A percentile compares a stretch with the other conserved stretches of the same genome.
phyloP scores from a whole-genome alignment of 768 basidiomycete species.

The Termitomyces sp. region DNA sequence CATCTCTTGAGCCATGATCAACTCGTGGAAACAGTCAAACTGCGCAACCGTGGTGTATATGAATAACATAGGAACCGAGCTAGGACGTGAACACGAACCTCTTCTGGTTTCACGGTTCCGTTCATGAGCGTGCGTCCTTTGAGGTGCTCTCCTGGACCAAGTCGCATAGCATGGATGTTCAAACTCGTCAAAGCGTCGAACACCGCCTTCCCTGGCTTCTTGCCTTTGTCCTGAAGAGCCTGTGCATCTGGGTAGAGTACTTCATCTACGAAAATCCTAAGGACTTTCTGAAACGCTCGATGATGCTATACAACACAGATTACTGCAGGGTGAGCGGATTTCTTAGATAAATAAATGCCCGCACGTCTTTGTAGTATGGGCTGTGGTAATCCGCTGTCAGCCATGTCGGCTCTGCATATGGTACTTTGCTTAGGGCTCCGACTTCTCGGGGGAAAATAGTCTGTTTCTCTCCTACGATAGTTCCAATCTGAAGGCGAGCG shows the following conservation, averaged over 20 bases:
- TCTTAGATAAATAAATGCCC: neutral
- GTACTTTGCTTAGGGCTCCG: slow-evolving; percentile 61
- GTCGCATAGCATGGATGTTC: slow-evolving; percentile 15
- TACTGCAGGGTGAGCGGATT: neutral
- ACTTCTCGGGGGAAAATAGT: slow-evolving; percentile 38
- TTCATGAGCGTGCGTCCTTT: slow-evolving; percentile 14
- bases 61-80: neutral
- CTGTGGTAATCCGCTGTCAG: slow-evolving; percentile 51
- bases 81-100: neutral
- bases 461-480: slow-evolving; percentile 50
- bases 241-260: slow-evolving; percentile 16
- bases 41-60: slow-evolving; percentile 31
- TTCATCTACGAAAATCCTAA: slow-evolving; percentile 16
- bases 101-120: slow-evolving; percentile 13
- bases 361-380: slow-evolving; percentile 20
- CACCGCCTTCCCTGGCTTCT: slow-evolving; percentile 12
- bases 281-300: slow-evolving; percentile 13
- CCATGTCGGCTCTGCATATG: slow-evolving; percentile 82
- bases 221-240: slow-evolving; percentile 14
- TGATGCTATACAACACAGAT: slow-evolving; percentile 9
- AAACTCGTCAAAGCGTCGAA: slow-evolving; percentile 12
- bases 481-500: slow-evolving; percentile 59
- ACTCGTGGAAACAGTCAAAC: slow-evolving; percentile 56
- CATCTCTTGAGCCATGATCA: slow-evolving; percentile 66
- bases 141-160: slow-evolving; percentile 15